Percentiles rank a stretch among this genome's conserved stretches.
These are phyloP conservation scores for Capsicum rhomboideum DNA, from an alignment of 257 asterid species.

Conservation along the genomic window DNA sequence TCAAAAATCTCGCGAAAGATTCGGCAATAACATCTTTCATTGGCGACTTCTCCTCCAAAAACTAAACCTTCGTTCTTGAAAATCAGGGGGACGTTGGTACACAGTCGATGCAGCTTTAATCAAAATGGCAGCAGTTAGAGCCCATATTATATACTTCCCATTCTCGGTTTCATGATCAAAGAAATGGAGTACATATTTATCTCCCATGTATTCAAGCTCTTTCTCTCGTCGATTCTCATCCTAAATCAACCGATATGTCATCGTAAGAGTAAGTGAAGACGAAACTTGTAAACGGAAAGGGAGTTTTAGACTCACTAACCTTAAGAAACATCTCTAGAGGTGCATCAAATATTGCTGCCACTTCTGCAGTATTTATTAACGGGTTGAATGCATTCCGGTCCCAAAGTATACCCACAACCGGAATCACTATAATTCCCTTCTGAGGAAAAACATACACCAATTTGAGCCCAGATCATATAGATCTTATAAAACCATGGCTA, in stretches of 20 bases:
- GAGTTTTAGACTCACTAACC: constrained; percentile 21
- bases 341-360: constrained; percentile 64
- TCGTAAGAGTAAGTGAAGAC: background rate
- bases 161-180: constrained; percentile 43
- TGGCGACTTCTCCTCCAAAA: constrained; percentile 53
- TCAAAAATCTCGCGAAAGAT: background rate
- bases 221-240: constrained; percentile 58
- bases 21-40: constrained; percentile 12
- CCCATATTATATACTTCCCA: constrained; percentile 55
- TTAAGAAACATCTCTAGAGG: constrained; percentile 81
- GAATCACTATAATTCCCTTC: constrained; percentile 47
- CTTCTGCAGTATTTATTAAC: constrained; percentile 53
- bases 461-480: background rate
- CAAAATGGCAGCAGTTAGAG: constrained; percentile 74
- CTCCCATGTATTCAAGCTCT: constrained; percentile 58
- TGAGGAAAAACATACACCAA: background rate
- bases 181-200: constrained; percentile 53
- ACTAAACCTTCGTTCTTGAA: constrained; percentile 45
- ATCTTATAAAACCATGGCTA: background rate
- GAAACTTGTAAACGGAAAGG: background rate
- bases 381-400: constrained; percentile 39
- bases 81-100: constrained; percentile 45
- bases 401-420: constrained; percentile 70
- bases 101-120: constrained; percentile 57
- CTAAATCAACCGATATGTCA: constrained; percentile 18